Percentiles rank a stretch among this genome's conserved stretches.
Evolutionary conservation across 305 asterid genomes (phyloP).

Genomic region (Fraxinus greggii): DNA sequence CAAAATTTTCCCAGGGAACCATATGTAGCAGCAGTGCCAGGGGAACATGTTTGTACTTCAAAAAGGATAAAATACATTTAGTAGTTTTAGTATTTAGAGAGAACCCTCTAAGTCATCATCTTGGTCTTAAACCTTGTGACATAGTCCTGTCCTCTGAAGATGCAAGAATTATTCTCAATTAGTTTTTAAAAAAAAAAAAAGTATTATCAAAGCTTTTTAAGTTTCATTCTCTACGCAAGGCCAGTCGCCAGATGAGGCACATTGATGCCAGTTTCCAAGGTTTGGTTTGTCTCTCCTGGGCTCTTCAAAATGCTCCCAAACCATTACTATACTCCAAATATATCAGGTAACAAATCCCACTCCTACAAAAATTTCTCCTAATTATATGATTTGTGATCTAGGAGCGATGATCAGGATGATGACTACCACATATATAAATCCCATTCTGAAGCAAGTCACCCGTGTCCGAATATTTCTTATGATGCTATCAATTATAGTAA

Average conservation of each 20-base stretch:
- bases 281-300: neutral
- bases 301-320: neutral
- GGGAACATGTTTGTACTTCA: neutral
- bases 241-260: neutral
- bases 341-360: neutral
- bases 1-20: neutral
- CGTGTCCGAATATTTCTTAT: constrained; percentile 38
- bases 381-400: constrained; percentile 31
- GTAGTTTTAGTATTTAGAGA: neutral
- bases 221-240: neutral
- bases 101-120: neutral
- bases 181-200: neutral
- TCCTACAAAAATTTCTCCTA: neutral
- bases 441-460: constrained; percentile 43
- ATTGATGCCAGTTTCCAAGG: neutral
- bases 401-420: constrained; percentile 80
- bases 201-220: neutral
- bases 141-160: neutral
- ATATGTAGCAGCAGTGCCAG: neutral
- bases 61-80: neutral
- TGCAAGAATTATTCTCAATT: neutral
- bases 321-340: constrained; percentile 10
- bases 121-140: neutral
- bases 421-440: constrained; percentile 47
- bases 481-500: constrained; percentile 36